Evolutionary conservation across 805 yeast species (phyloP).

Genomic region (Candida sithepensis): DNA sequence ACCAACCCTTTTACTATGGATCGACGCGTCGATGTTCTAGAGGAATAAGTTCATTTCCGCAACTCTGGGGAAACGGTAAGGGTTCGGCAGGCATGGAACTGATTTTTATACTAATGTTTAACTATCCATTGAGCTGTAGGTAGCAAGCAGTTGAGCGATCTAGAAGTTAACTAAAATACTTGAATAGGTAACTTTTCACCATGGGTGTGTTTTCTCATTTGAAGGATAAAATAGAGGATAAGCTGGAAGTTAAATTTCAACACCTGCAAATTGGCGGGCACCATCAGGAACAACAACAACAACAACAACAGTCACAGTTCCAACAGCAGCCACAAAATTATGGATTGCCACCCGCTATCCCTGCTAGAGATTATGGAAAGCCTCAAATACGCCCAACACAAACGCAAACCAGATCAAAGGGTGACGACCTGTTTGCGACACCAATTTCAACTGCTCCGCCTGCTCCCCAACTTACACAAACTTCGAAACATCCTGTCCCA

Average conservation of each 20-base stretch:
- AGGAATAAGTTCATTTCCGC: no score
- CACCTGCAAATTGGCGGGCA: not conserved
- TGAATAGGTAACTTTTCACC: no score
- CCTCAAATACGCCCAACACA: not conserved
- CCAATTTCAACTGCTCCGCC: slow-evolving; percentile 23
- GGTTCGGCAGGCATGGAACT: no score
- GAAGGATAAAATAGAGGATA: slow-evolving; percentile 5
- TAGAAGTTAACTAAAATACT: no score
- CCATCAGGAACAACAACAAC: not conserved
- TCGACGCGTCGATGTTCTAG: no score
- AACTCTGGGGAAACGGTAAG: no score
- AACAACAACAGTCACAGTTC: not conserved
- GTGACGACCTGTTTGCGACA: slow-evolving; percentile 16
- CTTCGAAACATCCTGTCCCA: slow-evolving; percentile 71
- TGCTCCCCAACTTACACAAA: slow-evolving; percentile 26
- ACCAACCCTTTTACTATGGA: no score
- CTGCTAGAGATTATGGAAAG: not conserved
- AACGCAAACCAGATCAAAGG: not conserved
- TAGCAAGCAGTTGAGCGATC: no score
- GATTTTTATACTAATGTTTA: no score
- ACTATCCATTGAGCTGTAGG: no score
- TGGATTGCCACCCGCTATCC: not conserved
- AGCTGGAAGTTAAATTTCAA: slow-evolving; percentile 6
- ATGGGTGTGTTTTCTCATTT: slow-evolving; percentile 23
- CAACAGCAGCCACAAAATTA: not conserved